Base-by-base conservation (phyloP, 2,329 filamentous ascomycete genomes). In the Aspergillus oerlinghausenensis region DNA sequence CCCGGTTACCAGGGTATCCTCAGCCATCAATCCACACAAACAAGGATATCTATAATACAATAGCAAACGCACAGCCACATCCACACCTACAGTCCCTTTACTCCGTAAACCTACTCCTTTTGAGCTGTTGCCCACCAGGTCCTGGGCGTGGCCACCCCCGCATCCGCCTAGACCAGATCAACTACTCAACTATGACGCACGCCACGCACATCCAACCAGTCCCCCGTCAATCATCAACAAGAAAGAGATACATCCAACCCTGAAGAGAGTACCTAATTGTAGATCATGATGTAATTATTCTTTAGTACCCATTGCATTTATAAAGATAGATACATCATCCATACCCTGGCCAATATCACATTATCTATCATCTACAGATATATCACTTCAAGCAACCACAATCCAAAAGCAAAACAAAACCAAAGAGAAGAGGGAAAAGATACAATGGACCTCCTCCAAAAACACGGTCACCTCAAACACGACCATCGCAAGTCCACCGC, bases 371-470 rank as follows among this genome's bases (percentile, higher is more conserved):
- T 11, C 5, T n/a, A n/a, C 38, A 42, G 6, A 26, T 7, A 26
- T 2, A 7, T 1, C 6, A 6, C n/a, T 42, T 7, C 17, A 19
- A 1, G 1, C 14, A 43, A 10, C 17, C 17, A 43, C 40, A 43
- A 43, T 21, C 21, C 40, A 32, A 32, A 6, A n/a, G n/a, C n/a
- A n/a, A n/a, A n/a, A n/a, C n/a, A n/a, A 38, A 17, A 32, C 4
- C 10, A 11, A 38, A 7, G 32, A 35, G 7, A 35, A 10, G 7
- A 43, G n/a, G 21, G 7, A 21, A 4, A 43, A 21, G 7, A 43
- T 38, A 56, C 11, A 38, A 61, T 61, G 59, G 59, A 61, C 48
- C 47, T 61, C 49, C 48, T 60, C 25, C 55, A 59, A 45, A 61
- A 61, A 40, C 48, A 42, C 29, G 59, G 59, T 23, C 57, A 61